Evolutionary conservation across 345 rosid genomes (phyloP), one percentile per base, ranked within the genome.

Genomic region (Hibiscus tridactylites): DNA sequence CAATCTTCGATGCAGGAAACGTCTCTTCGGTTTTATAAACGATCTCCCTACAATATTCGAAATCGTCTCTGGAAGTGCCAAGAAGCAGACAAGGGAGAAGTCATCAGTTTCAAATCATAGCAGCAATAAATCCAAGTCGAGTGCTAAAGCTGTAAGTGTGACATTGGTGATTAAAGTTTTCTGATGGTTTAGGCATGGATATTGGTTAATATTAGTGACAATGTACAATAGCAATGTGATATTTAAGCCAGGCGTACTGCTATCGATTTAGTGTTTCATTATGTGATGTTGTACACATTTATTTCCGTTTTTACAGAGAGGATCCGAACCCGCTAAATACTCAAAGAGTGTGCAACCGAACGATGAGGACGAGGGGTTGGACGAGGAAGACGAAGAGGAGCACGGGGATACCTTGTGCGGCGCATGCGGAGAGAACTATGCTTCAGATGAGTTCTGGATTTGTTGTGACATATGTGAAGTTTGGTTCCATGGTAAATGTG

Each of bases 401-500:
- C 88, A 86, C 0, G 91, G 91, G 16, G 91, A 90, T 15, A 85
- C 97, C 29, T 65, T 88, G 49, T 90, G 96, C 31, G 94, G 97
- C 56, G 96, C 92, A 12, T 91, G 97, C 50, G 96, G 90, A 54
- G 88, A 88, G 77, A 85, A 89, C 78, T 90, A 91, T 71, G 91
- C 78, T 9, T 33, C 87, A 6, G 93, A 90, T 72, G 96, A 91
- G 74, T 91, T 90, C 78, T 91, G 97, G 96, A 91, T 91, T 68
- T 84, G 88, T 62, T 91, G 97, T 4, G 97, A 91, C 76, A 69
- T 81, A 26, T 91, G 97, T 31, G 97, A 91, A 82, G 85, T 80
- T 79, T 91, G 97, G 97, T 91, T 91, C 78, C 96, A 90, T 42
- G 96, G 96, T 13, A 82, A 81, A 78, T 91, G 97, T 52, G 95